Evolutionary conservation across 2,329 filamentous ascomycete genomes (phyloP).

Genomic region (Anthostomella pinea): DNA sequence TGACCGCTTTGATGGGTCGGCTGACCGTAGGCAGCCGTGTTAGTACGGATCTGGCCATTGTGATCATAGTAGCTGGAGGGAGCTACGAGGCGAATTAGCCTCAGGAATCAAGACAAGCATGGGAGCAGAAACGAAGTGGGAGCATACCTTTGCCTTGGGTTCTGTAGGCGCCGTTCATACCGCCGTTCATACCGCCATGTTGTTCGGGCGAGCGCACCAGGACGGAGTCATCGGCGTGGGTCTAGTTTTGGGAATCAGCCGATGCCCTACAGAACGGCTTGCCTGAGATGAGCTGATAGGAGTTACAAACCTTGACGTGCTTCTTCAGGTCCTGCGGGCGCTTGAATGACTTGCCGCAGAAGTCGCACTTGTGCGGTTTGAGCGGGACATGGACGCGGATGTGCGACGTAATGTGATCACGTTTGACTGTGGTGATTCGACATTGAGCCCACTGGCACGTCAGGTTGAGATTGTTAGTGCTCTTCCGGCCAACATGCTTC

Average conservation of each 20-base stretch:
- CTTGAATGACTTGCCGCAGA: slow-evolving; percentile 99
- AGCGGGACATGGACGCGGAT: slow-evolving; percentile 98
- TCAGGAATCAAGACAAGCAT: slow-evolving; percentile 32
- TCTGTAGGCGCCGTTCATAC: slow-evolving; percentile 51
- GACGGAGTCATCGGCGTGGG: slow-evolving; percentile 92
- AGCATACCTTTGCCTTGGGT: slow-evolving; percentile 53
- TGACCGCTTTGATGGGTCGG: slow-evolving; percentile 49
- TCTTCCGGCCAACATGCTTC: slow-evolving; percentile 96
- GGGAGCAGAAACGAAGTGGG: slow-evolving; percentile 17
- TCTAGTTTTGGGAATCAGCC: slow-evolving; percentile 43
- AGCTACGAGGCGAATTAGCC: slow-evolving; percentile 46
- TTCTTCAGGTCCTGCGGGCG: slow-evolving; percentile 98
- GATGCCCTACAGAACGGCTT: background rate
- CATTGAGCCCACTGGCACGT: slow-evolving; percentile 97
- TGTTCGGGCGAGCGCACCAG: slow-evolving; percentile 53
- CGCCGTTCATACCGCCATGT: slow-evolving; percentile 45
- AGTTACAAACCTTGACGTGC: slow-evolving; percentile 73
- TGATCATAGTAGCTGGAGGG: slow-evolving; percentile 63
- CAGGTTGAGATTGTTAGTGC: slow-evolving; percentile 96
- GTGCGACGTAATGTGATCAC: slow-evolving; percentile 98
- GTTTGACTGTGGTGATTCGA: slow-evolving; percentile 95
- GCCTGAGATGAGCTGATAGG: background rate
- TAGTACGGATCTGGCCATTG: slow-evolving; percentile 60
- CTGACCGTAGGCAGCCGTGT: slow-evolving; percentile 49
- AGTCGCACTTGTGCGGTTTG: slow-evolving; percentile 98